These are phyloP conservation scores for Aspergillus vadensis DNA, from an alignment of 2,329 filamentous ascomycete species.

Conservation along the genomic window DNA sequence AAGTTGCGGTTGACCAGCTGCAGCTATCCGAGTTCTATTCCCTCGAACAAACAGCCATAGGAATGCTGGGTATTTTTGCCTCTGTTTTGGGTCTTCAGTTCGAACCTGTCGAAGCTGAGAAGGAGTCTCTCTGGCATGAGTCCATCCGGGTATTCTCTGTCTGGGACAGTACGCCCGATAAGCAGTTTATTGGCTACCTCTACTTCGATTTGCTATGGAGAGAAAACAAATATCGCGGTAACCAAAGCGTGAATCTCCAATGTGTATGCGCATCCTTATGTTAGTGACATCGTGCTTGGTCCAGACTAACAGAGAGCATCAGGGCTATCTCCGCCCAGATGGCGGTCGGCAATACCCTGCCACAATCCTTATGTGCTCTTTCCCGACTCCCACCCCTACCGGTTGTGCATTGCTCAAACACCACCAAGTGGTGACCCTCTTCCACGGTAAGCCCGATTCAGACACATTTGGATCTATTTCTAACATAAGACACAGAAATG, in stretches of 20 bases:
- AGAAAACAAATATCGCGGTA: slow-evolving; percentile 1
- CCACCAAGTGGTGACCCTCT: background rate
- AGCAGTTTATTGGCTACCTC: background rate
- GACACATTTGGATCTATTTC: background rate
- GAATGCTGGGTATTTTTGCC: background rate
- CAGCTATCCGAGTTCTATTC: background rate
- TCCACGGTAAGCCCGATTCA: background rate
- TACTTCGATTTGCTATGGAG: background rate
- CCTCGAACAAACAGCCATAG: background rate
- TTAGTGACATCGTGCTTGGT: fast-evolving
- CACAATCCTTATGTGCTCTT: background rate
- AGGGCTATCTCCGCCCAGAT: background rate
- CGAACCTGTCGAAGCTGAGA: background rate
- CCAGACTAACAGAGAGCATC: background rate
- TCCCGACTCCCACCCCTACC: background rate
- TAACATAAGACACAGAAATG: background rate
- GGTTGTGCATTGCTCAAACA: background rate
- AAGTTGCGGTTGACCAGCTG: background rate
- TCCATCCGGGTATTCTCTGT: background rate
- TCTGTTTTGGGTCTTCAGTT: background rate
- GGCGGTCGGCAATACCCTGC: background rate
- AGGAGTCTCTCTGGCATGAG: background rate
- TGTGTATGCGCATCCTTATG: background rate
- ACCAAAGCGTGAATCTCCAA: background rate
- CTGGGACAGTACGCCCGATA: background rate